These are phyloP conservation scores for Mercurialis annua DNA, from an alignment of 345 rosid species.

Conservation along the genomic window DNA sequence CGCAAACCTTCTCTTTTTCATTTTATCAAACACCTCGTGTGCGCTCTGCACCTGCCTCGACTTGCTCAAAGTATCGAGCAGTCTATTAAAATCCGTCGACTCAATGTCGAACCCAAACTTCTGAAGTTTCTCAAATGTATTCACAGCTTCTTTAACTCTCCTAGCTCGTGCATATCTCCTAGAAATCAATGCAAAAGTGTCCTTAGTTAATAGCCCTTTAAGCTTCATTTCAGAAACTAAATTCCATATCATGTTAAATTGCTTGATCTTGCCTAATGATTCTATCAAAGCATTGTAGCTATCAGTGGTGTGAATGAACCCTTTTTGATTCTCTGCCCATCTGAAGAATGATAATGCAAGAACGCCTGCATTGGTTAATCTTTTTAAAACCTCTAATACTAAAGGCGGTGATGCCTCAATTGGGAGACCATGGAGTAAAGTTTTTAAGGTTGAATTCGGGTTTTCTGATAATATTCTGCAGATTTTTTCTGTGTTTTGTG, in stretches of 20 bases:
- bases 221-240: constrained; percentile 68
- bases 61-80: constrained; percentile 63
- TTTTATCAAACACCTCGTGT: constrained; percentile 81
- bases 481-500: constrained; percentile 45
- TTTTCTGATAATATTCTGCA: constrained; percentile 42
- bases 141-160: constrained; percentile 65
- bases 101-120: constrained; percentile 62
- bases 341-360: constrained; percentile 64
- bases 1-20: constrained; percentile 56
- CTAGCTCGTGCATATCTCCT: constrained; percentile 72
- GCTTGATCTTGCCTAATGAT: constrained; percentile 79
- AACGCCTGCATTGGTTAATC: constrained; percentile 72
- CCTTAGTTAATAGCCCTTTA: constrained; percentile 53
- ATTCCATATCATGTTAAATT: constrained; percentile 60
- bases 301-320: constrained; percentile 48
- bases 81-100: constrained; percentile 53
- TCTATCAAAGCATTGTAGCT: constrained; percentile 75
- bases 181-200: constrained; percentile 66
- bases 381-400: constrained; percentile 55
- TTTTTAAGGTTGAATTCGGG: constrained; percentile 26
- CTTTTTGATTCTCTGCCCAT: constrained; percentile 74
- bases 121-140: constrained; percentile 70
- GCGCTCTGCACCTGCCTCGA: constrained; percentile 66
- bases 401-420: constrained; percentile 46
- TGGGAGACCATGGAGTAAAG: constrained; percentile 42